Percentiles rank a stretch among this genome's conserved stretches.
Conservation (phyloP, 1,284 basidiomycete genomes). For the Leccinum solheimii region DNA sequence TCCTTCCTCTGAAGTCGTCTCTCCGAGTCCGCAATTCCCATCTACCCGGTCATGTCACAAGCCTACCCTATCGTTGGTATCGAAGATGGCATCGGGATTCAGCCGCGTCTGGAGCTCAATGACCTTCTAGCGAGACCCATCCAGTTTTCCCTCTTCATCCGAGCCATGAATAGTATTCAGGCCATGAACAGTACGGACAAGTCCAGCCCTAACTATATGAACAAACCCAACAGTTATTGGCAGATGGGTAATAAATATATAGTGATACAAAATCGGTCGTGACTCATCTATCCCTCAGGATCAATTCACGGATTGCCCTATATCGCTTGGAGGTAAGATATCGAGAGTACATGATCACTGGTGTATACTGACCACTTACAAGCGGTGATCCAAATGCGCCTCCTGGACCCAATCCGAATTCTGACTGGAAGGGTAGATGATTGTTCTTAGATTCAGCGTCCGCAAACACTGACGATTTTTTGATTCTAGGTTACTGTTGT, state of each 20-base stretch:
- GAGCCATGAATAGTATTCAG: constrained; percentile 3
- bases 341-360: not conserved
- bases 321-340: constrained; percentile 12
- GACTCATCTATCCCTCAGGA: constrained; percentile 8
- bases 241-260: constrained; percentile 15
- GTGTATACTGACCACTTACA: not conserved
- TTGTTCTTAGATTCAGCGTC: not conserved
- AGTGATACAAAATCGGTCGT: not conserved
- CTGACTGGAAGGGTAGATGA: constrained; percentile 6
- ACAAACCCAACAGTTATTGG: constrained; percentile 15
- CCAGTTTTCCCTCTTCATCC: constrained; percentile 22
- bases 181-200: constrained; percentile 11
- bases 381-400: constrained; percentile 14
- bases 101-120: constrained; percentile 17
- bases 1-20: not conserved
- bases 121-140: constrained; percentile 12
- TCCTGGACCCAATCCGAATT: not conserved
- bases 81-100: constrained; percentile 4
- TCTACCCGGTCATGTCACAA: constrained; percentile 7
- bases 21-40: not conserved
- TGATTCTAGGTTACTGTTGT: constrained; percentile 19
- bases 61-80: constrained; percentile 9
- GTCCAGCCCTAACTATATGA: constrained; percentile 1
- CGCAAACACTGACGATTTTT: not conserved
- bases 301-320: constrained; percentile 19